phyloP scores from a whole-genome alignment of 73 alveolate genomes.

The Tetrahymena thermophila region DNA sequence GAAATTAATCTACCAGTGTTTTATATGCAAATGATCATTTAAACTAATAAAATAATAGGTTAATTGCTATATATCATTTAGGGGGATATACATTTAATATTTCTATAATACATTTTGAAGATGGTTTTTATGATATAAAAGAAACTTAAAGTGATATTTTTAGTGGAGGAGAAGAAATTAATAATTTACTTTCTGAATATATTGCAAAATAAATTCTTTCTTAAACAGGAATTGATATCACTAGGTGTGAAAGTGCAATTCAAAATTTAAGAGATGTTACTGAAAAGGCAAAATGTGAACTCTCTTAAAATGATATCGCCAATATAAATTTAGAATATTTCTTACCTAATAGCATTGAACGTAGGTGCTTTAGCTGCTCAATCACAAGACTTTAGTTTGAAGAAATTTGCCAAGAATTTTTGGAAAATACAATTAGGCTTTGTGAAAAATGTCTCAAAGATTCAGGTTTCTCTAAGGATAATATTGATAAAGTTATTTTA shows the following conservation, averaged over 20 bases:
- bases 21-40: no score
- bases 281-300: background rate
- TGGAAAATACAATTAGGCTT: background rate
- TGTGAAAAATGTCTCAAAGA: background rate
- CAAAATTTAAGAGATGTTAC: background rate
- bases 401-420: background rate
- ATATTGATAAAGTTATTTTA: background rate
- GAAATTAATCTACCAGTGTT: background rate
- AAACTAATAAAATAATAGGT: no score
- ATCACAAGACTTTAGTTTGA: background rate
- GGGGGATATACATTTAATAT: background rate
- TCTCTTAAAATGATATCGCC: background rate
- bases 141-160: background rate
- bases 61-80: background rate
- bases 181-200: background rate
- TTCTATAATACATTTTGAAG: background rate
- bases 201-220: no score
- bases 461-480: background rate
- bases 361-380: no score
- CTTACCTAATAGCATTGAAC: no score
- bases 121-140: background rate
- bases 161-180: background rate
- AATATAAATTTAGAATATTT: background rate
- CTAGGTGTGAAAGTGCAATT: background rate
- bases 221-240: background rate